Conservation (phyloP, 2,329 filamentous ascomycete species). For the Claviceps sp. region DNA sequence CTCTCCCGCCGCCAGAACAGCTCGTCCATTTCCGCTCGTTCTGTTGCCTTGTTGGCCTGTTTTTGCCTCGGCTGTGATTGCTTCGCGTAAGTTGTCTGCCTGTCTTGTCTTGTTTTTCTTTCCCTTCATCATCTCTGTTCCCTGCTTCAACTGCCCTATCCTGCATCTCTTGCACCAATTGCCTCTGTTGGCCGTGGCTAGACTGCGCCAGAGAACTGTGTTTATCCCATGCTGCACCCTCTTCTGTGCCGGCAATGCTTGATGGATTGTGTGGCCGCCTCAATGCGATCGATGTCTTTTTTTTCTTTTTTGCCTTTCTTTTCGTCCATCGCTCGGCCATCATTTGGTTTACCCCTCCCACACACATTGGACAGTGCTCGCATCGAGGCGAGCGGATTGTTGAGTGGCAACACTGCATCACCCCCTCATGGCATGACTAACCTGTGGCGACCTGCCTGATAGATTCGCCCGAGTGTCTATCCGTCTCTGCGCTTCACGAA, state of each 20-base stretch:
- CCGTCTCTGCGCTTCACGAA: constrained; percentile 11
- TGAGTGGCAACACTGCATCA: neutral
- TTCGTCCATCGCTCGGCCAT: neutral
- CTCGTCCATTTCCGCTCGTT: constrained; percentile 2
- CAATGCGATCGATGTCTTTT: neutral
- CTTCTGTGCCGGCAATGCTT: neutral
- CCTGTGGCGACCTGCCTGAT: constrained; percentile 8
- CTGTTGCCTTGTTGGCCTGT: constrained; percentile 9
- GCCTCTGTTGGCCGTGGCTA: neutral
- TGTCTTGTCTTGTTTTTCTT: constrained; percentile 2
- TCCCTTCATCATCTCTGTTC: neutral
- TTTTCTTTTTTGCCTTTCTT: neutral
- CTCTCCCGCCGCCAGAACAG: too few species aligned
- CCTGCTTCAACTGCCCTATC: constrained; percentile 1
- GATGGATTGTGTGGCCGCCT: neutral
- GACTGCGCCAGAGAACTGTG: neutral
- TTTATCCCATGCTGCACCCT: neutral
- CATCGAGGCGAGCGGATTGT: neutral
- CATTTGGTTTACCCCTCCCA: neutral
- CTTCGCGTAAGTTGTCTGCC: constrained; percentile 13
- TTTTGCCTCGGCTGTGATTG: constrained; percentile 21
- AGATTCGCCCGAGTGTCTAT: constrained; percentile 15
- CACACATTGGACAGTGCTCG: neutral
- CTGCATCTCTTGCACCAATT: neutral
- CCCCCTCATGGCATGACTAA: neutral